These are phyloP conservation scores for Aspergillus fumigatus DNA, from an alignment of 2,329 filamentous ascomycete species.

Conservation along the genomic window DNA sequence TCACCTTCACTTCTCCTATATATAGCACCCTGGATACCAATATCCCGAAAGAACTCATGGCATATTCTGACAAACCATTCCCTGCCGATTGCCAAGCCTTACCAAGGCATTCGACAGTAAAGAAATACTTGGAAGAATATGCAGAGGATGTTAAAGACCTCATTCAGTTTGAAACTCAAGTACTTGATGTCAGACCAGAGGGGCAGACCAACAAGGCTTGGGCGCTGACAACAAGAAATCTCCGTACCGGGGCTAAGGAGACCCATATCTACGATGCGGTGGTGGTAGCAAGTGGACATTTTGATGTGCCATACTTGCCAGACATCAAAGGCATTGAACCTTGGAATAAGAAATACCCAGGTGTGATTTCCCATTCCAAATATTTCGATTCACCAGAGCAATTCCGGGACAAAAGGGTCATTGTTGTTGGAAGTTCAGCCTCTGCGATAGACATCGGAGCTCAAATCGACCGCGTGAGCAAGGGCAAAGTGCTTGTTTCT, in stretches of 20 bases:
- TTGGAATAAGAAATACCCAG: constrained; percentile 58
- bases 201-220: constrained; percentile 47
- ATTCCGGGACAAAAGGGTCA: constrained; percentile 66
- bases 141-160: constrained; percentile 62
- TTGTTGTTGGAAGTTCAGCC: constrained; percentile 79
- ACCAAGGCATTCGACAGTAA: constrained; percentile 66
- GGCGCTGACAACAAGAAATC: constrained; percentile 54
- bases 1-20: constrained; percentile 74
- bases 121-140: constrained; percentile 70
- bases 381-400: constrained; percentile 64
- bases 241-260: constrained; percentile 40
- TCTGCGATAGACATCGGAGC: constrained; percentile 78
- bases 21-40: constrained; percentile 83
- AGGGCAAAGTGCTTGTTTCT: constrained; percentile 61
- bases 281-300: constrained; percentile 72
- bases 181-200: constrained; percentile 53
- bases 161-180: constrained; percentile 66
- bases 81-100: constrained; percentile 63
- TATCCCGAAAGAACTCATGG: constrained; percentile 77
- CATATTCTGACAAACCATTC: constrained; percentile 68
- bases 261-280: constrained; percentile 65
- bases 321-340: constrained; percentile 54
- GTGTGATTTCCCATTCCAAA: constrained; percentile 69
- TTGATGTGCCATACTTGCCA: constrained; percentile 64
- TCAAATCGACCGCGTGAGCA: constrained; percentile 64